A percentile compares a stretch with the other conserved stretches of the same genome.
phyloP scores from a whole-genome alignment of 1,284 basidiomycete species.

The Pterulicium gracile region DNA sequence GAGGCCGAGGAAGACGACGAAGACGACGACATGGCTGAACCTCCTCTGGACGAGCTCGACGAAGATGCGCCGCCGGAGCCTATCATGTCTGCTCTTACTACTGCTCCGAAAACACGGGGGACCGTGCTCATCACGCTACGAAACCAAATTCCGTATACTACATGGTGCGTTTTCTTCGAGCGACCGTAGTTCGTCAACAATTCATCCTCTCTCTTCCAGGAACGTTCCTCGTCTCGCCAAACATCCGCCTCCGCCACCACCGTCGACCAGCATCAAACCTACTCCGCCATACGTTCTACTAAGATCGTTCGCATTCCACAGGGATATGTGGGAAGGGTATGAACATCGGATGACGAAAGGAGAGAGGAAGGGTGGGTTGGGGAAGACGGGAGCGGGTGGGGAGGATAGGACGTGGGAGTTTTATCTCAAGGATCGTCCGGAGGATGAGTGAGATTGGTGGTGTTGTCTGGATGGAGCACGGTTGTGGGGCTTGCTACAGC shows the following conservation, averaged over 20 bases:
- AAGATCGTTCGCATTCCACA: slow-evolving; percentile 76
- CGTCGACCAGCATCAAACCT: slow-evolving; percentile 24
- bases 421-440: slow-evolving; percentile 29
- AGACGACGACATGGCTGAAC: slow-evolving; percentile 13
- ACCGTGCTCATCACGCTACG: slow-evolving; percentile 84
- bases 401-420: slow-evolving; percentile 78
- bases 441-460: background rate
- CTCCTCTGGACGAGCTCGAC: no score
- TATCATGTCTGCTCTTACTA: slow-evolving; percentile 13
- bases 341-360: slow-evolving; percentile 90
- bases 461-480: no score
- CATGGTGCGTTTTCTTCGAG: slow-evolving; percentile 47
- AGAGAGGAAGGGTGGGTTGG: slow-evolving; percentile 50
- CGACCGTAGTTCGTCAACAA: slow-evolving; percentile 2
- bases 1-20: slow-evolving; percentile 30
- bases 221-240: slow-evolving; percentile 75
- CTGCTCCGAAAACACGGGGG: slow-evolving; percentile 25
- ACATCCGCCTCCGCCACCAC: slow-evolving; percentile 42
- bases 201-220: slow-evolving; percentile 31
- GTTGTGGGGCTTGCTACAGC: no score
- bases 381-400: slow-evolving; percentile 59
- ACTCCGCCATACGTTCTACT: slow-evolving; percentile 68
- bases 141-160: slow-evolving; percentile 80
- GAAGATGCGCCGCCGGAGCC: no score
- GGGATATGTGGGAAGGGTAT: slow-evolving; percentile 72